phyloP scores from a whole-genome alignment of 345 rosid species.

The Boechera stricta region DNA sequence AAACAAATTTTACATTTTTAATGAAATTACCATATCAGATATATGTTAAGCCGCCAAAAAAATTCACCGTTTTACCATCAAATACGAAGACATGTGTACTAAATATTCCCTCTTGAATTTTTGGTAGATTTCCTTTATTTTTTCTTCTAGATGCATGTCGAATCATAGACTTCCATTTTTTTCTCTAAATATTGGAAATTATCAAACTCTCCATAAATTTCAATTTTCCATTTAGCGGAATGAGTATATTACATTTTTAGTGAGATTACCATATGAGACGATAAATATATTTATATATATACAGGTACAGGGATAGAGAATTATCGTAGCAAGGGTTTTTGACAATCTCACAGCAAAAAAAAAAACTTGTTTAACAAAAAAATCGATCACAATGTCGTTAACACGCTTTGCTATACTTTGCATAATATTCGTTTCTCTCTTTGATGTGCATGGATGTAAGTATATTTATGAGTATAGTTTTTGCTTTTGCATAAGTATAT shows the following conservation, averaged over 20 bases:
- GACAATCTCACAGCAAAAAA: background rate
- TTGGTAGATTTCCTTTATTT: too few species aligned
- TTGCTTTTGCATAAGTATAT: too few species aligned
- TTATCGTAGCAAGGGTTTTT: background rate
- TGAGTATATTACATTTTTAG: background rate
- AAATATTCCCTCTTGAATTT: too few species aligned
- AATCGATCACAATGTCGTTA: background rate
- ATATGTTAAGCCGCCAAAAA: background rate
- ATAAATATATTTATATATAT: background rate
- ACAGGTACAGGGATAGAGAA: background rate
- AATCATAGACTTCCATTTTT: background rate
- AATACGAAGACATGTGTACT: background rate
- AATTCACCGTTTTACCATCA: background rate
- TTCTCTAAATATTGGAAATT: background rate
- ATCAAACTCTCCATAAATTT: background rate
- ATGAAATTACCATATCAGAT: background rate
- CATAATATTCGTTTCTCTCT: background rate
- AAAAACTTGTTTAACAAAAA: background rate
- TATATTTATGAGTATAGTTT: too few species aligned
- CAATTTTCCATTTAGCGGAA: background rate
- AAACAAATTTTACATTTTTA: background rate
- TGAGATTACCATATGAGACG: background rate
- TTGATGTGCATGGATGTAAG: too few species aligned
- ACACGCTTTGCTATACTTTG: slow-evolving; percentile 6
- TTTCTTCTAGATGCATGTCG: too few species aligned